These are phyloP conservation scores for Asclepias syriaca DNA, from an alignment of 257 asterid species.

Conservation along the genomic window DNA sequence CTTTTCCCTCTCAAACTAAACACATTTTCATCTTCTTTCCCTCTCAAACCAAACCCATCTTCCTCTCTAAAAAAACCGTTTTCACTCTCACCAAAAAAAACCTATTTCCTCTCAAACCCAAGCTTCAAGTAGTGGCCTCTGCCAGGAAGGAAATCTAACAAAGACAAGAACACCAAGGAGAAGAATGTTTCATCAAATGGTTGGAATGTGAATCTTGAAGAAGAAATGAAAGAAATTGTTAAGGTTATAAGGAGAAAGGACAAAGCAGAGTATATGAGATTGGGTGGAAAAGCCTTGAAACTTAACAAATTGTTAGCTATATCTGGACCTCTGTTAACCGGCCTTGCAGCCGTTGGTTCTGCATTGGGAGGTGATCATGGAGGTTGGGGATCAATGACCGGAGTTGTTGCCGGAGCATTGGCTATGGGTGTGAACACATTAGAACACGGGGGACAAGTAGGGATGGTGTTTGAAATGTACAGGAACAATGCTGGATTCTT, in stretches of 20 bases:
- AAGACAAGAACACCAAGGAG: not conserved
- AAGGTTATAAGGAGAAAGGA: conserved; percentile 35
- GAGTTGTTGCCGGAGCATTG: conserved; percentile 55
- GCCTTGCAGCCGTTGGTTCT: conserved; percentile 55
- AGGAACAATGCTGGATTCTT: conserved; percentile 75
- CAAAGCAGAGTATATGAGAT: conserved; percentile 42
- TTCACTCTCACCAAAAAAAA: too few relatives aligned
- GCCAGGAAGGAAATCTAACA: conserved; percentile 11
- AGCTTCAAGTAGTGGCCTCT: conserved; percentile 65
- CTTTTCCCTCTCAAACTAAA: too few relatives aligned
- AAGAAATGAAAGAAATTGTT: conserved; percentile 46
- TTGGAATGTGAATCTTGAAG: conserved; percentile 48
- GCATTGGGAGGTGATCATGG: conserved; percentile 27
- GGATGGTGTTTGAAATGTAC: conserved; percentile 88
- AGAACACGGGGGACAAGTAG: conserved; percentile 78
- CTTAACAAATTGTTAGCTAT: conserved; percentile 45
- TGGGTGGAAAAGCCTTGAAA: conserved; percentile 49
- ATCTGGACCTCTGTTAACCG: conserved; percentile 52
- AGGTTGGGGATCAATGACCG: conserved; percentile 34
- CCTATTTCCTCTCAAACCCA: too few relatives aligned
- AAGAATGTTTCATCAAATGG: conserved; percentile 25
- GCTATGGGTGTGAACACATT: conserved; percentile 57
- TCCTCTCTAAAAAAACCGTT: too few relatives aligned
- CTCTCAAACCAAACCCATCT: too few relatives aligned
- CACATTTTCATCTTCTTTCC: too few relatives aligned